These are phyloP conservation scores for Penicillium canariense DNA, from an alignment of 495 filamentous ascomycete species.

Conservation along the genomic window DNA sequence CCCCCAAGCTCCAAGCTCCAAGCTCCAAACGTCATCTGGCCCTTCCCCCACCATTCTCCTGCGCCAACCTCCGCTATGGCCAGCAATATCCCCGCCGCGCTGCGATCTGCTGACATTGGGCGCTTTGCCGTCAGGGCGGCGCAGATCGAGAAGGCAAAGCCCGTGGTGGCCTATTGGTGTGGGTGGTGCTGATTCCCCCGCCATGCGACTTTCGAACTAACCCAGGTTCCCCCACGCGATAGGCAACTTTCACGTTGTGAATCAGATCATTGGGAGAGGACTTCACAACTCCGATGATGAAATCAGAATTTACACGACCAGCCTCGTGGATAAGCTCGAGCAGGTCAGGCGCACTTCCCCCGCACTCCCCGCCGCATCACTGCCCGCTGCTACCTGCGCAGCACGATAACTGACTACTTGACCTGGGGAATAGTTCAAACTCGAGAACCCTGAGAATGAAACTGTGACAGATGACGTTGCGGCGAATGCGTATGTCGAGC, in stretches of 20 bases:
- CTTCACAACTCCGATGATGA: conserved; percentile 77
- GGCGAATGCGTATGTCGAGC: conserved; percentile 87
- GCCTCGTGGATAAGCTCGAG: conserved; percentile 90
- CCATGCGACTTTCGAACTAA: conserved; percentile 11
- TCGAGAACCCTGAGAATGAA: conserved; percentile 60
- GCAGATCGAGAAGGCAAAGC: conserved; percentile 81
- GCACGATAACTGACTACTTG: conserved; percentile 10
- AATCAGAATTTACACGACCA: conserved; percentile 71
- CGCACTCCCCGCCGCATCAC: not conserved
- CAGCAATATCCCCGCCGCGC: conserved; percentile 65
- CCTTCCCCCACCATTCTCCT: not conserved
- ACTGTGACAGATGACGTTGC: conserved; percentile 78
- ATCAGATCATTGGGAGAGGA: conserved; percentile 77
- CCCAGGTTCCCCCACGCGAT: conserved; percentile 8
- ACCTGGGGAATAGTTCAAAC: conserved; percentile 56
- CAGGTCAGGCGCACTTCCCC: conserved; percentile 49
- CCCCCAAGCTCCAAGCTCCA: not conserved
- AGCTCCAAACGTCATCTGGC: conserved; percentile 30
- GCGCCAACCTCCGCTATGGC: conserved; percentile 54
- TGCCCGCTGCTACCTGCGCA: not conserved
- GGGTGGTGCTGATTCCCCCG: conserved; percentile 36
- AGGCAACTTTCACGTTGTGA: conserved; percentile 93
- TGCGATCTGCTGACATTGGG: conserved; percentile 74
- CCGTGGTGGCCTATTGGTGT: conserved; percentile 95
- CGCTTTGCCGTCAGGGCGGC: conserved; percentile 76